Base-by-base conservation (phyloP, 2,329 filamentous ascomycete genomes). In the Pseudopyrenochaeta lycopersici region DNA sequence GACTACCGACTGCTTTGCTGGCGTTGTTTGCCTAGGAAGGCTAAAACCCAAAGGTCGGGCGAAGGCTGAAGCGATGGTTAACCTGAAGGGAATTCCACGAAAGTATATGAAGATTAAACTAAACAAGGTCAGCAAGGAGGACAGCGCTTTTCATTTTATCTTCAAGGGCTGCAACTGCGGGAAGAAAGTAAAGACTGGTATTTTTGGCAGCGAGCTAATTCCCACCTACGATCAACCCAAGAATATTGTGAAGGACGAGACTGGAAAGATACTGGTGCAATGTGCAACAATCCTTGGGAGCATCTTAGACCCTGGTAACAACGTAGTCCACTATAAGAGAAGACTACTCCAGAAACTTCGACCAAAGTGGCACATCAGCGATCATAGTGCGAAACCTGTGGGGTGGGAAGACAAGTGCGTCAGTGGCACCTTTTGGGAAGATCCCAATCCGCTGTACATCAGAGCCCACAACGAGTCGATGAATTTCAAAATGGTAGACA, bases 381-480 rank as follows among this genome's bases (percentile, higher is more conserved):
- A 52, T 18, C 49, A 42, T 15, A 46, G 29, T 38, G 49, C 49
- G 12, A 52, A 52, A 35, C 49, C 49, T 21, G 23, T 15, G 3
- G 9, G 7, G 10, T 52, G 49, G 49, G 43, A 46, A 52, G 43
- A 52, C 12, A 42, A 43, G 18, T 52, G 49, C 11, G 49, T 52
- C 7, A 52, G 49, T 20, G 49, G 49, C n/a, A 49, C 45, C 3
- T 31, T 38, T 27, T 52, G 49, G 50, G 27, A 48, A 15, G 40
- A 48, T 3, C 44, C 50, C 7, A 6, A n/a, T 9, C 45, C n/a
- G 10, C 14, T 32, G 14, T 48, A 21, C 17, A 18, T 48, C 11
- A 41, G 45, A 20, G 20, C n/a, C 3, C 50, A 53, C 35, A 53
- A 53, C 27, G 44, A 33, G 40, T 53, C 50, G 32, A 47, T 53